phyloP scores from a whole-genome alignment of 2,329 filamentous ascomycete species.

The Alternaria triticimaculans region DNA sequence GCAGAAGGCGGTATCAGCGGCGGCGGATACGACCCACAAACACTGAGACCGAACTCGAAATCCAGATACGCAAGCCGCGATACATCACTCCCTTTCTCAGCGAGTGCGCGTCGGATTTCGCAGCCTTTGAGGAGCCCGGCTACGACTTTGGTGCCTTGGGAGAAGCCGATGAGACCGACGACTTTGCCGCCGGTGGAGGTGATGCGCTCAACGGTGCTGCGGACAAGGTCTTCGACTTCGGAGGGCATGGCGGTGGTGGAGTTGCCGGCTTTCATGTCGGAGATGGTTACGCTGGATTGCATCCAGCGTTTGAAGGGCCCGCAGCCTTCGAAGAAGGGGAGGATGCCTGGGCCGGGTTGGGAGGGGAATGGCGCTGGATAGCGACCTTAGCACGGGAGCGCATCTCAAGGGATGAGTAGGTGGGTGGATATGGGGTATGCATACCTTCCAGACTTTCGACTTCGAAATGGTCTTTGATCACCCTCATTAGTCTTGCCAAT shows the following conservation, averaged over 20 bases:
- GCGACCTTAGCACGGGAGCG: not conserved
- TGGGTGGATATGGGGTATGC: not conserved
- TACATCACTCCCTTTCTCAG: not conserved
- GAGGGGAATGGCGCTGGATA: constrained; percentile 41
- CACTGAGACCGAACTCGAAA: constrained; percentile 30
- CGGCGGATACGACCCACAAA: constrained; percentile 40
- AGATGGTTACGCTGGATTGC: constrained; percentile 19
- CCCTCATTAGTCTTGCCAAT: constrained; percentile 35
- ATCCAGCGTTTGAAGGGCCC: constrained; percentile 46
- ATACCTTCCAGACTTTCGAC: constrained; percentile 36
- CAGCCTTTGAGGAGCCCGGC: constrained; percentile 37
- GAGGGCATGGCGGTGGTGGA: constrained; percentile 18
- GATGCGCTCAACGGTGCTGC: constrained; percentile 20
- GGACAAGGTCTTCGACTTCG: constrained; percentile 32
- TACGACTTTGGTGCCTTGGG: constrained; percentile 44
- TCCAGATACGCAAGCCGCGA: constrained; percentile 13
- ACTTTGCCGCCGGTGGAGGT: constrained; percentile 28
- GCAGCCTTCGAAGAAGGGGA: constrained; percentile 49
- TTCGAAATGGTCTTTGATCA: constrained; percentile 33
- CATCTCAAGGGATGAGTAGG: not conserved
- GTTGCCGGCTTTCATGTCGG: constrained; percentile 23
- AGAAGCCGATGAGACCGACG: constrained; percentile 41
- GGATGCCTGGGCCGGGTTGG: constrained; percentile 44
- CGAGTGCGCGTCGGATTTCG: constrained; percentile 26
- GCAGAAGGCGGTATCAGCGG: constrained; percentile 31